These are phyloP conservation scores for Camillea tinctor DNA, from an alignment of 2,329 filamentous ascomycete species.

Conservation along the genomic window DNA sequence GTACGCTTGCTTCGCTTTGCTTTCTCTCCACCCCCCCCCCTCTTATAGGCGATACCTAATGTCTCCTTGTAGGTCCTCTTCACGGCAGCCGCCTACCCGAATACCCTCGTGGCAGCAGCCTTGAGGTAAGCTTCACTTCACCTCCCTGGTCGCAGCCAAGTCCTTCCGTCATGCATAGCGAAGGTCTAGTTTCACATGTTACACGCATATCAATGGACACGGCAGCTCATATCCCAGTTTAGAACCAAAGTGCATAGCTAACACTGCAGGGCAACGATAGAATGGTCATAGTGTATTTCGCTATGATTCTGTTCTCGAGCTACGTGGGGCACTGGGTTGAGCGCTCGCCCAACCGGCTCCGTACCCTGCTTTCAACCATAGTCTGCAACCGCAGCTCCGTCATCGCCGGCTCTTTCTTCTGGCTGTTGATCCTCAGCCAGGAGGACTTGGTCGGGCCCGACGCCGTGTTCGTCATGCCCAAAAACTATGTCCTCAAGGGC, in stretches of 20 bases:
- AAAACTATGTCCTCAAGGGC: conserved; percentile 29
- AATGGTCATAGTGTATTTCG: conserved; percentile 36
- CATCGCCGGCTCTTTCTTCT: conserved; percentile 39
- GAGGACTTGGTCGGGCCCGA: conserved; percentile 20
- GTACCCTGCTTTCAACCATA: conserved; percentile 41
- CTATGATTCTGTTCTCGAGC: conserved; percentile 41
- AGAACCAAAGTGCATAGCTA: not conserved
- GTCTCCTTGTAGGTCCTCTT: conserved; percentile 44
- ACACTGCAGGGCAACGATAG: conserved; percentile 10
- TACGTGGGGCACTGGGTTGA: conserved; percentile 44
- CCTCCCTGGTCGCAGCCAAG: not conserved
- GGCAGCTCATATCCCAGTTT: no score
- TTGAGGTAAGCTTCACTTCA: conserved; percentile 34
- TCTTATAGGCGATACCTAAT: not conserved
- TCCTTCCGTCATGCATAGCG: not conserved
- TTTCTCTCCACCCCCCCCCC: not conserved
- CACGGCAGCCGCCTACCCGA: conserved; percentile 47
- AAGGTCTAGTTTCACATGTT: not conserved
- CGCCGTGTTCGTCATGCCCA: conserved; percentile 18
- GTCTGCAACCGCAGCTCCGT: conserved; percentile 41
- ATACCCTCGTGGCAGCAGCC: conserved; percentile 40
- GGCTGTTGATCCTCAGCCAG: conserved; percentile 37
- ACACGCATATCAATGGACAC: no score
- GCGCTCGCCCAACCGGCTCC: conserved; percentile 37
- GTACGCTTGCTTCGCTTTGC: no score